phyloP scores from a whole-genome alignment of 768 basidiomycete genomes.

The Trametopsis cervina region DNA sequence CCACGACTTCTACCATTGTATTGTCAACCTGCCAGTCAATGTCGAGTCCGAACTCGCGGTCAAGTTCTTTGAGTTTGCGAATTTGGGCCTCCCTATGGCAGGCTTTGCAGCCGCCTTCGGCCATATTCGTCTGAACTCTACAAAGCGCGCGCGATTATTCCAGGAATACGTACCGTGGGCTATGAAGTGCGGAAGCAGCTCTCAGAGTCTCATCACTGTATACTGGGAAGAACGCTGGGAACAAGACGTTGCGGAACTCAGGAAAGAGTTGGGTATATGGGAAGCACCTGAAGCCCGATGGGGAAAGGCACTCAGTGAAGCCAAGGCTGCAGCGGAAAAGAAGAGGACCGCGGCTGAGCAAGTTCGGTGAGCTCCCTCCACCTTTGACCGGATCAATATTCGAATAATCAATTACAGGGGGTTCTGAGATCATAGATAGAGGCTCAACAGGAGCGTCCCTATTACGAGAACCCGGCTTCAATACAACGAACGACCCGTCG shows the following conservation, averaged over 20 bases:
- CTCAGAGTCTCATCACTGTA: slow-evolving; percentile 73
- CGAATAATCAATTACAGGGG: too few relatives aligned
- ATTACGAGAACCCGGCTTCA: too few relatives aligned
- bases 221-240: slow-evolving; percentile 97
- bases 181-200: slow-evolving; percentile 67
- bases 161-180: slow-evolving; percentile 91
- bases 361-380: neutral
- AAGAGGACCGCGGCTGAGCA: neutral
- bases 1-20: slow-evolving; percentile 95
- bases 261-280: slow-evolving; percentile 79
- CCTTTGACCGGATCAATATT: too few relatives aligned
- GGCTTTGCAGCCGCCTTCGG: slow-evolving; percentile 75
- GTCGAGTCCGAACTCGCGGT: slow-evolving; percentile 90
- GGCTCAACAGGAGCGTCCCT: too few relatives aligned
- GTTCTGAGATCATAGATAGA: too few relatives aligned
- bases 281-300: slow-evolving; percentile 49
- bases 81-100: slow-evolving; percentile 86
- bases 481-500: too few relatives aligned
- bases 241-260: slow-evolving; percentile 73
- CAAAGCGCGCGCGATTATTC: slow-evolving; percentile 46
- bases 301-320: neutral
- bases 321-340: neutral
- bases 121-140: slow-evolving; percentile 55
- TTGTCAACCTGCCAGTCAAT: slow-evolving; percentile 82
- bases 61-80: slow-evolving; percentile 92